These are phyloP conservation scores for Xerocomus subilludens DNA, from an alignment of 1,284 basidiomycete species.

Conservation along the genomic window DNA sequence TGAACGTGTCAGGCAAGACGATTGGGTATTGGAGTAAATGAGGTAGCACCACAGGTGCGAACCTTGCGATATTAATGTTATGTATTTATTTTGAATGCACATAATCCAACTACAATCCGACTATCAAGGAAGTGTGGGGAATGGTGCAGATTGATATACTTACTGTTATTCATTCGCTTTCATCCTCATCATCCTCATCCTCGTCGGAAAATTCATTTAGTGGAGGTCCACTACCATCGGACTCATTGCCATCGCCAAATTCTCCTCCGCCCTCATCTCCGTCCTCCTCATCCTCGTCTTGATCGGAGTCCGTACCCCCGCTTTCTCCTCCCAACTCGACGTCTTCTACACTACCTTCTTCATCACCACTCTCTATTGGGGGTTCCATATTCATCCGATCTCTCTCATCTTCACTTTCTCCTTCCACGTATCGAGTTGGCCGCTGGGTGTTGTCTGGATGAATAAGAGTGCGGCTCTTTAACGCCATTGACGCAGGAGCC, in stretches of 20 bases:
- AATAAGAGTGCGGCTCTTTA: conserved; percentile 54
- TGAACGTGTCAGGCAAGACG: conserved; percentile 69
- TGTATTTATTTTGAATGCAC: conserved; percentile 20
- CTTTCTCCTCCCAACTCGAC: conserved; percentile 70
- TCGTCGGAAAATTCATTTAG: conserved; percentile 77
- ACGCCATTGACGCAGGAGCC: conserved; percentile 66
- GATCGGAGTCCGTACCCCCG: conserved; percentile 65
- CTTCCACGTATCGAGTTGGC: conserved; percentile 75
- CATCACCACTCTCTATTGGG: conserved; percentile 69
- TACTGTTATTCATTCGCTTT: conserved; percentile 57
- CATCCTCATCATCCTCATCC: conserved; percentile 71
- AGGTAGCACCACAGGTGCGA: conserved; percentile 30
- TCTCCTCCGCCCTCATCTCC: conserved; percentile 60
- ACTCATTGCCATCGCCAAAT: conserved; percentile 64
- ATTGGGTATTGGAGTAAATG: conserved; percentile 73
- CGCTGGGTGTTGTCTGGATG: conserved; percentile 51
- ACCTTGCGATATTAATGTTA: conserved; percentile 16
- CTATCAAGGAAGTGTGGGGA: neutral
- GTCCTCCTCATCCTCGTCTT: conserved; percentile 63
- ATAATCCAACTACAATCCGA: neutral
- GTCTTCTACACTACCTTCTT: conserved; percentile 76
- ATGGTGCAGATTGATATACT: conserved; percentile 3
- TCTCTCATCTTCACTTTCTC: conserved; percentile 78
- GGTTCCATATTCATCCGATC: conserved; percentile 77
- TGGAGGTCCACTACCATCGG: conserved; percentile 63